phyloP scores from a whole-genome alignment of 345 rosid species.

The Gossypium australe region DNA sequence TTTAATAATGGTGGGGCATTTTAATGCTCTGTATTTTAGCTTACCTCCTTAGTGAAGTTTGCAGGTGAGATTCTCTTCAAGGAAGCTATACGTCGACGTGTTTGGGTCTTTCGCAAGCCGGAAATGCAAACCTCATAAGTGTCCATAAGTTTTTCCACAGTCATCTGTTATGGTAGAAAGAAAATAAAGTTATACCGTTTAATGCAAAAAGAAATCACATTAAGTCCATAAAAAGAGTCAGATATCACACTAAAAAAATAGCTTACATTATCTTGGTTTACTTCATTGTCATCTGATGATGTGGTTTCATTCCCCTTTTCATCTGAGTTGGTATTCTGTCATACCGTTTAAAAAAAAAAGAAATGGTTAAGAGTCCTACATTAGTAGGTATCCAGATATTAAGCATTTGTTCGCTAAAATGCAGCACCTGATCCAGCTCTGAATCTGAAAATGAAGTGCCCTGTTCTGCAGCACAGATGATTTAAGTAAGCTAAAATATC shows the following conservation, averaged over 20 bases:
- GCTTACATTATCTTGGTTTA: constrained; percentile 53
- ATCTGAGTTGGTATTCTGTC: constrained; percentile 30
- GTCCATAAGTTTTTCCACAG: constrained; percentile 57
- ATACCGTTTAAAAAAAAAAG: background rate
- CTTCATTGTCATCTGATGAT: constrained; percentile 30
- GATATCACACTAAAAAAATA: background rate
- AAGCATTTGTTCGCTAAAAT: background rate
- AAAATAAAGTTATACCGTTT: background rate
- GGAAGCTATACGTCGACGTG: constrained; percentile 55
- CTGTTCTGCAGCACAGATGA: constrained; percentile 43
- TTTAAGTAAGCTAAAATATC: background rate
- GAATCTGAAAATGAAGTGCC: constrained; percentile 38
- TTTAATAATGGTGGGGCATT: background rate
- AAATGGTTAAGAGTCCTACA: constrained; percentile 12
- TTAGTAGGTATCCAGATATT: constrained; percentile 12
- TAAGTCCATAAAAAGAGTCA: background rate
- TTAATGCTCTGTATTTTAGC: background rate
- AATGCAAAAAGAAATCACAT: background rate
- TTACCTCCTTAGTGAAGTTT: constrained; percentile 84
- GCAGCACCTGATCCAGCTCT: constrained; percentile 52
- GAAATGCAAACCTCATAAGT: constrained; percentile 69
- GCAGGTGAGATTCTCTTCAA: constrained; percentile 79
- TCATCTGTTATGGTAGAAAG: constrained; percentile 46
- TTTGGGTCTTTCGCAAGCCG: constrained; percentile 53
- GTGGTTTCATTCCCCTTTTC: constrained; percentile 20